Base-by-base conservation (phyloP, 2,329 filamentous ascomycete genomes). In the Microdochium paspali region DNA sequence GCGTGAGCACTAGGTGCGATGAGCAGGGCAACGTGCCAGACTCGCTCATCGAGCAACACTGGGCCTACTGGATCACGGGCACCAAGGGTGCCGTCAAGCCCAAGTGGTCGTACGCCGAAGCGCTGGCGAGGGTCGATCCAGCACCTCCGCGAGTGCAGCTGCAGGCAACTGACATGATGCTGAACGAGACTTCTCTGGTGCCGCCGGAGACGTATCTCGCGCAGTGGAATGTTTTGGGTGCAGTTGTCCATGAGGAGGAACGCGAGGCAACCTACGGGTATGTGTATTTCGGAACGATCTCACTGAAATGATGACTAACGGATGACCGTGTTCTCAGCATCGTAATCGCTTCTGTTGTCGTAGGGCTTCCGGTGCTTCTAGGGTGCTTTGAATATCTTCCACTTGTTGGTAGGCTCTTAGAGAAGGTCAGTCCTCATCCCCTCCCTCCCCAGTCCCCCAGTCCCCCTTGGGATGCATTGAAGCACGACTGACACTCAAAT, bases 341-440 rank as follows among this genome's bases (percentile, higher is more conserved):
- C 39, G 48, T 56, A 4, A 48, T 62, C 21, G 47, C 63, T 35
- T 44, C 53, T 7, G 48, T 51, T 13, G 59, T 58, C 7, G 56
- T 62, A 35, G 58, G 52, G 2, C 50, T 51, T 2, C 61, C 61
- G 7, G 49, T 63, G 2, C 23, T 59, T 18, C 32, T 61, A 21
- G 57, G 58, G 3, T 18, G 53, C 3, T 47, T 62, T 21, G 46
- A 45, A 31, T 53, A 56, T 32, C 43, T 63, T 5, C 63, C 64
- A 2, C 60, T 52, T 44, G 54, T 61, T 46, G 51, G 51, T 3
- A 20, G 21, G 12, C 3, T 60, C 4, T 24, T 58, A 15, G 53
- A 55, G 20, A 58, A 40, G 35, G 35, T 40, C 4, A 15, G 35
- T 12, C 15, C 15, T 20, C 5, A 21, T 6, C 31, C 7, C 18